Conservation (phyloP, 352 stramenopile genomes). For the Globisporangium lucens region DNA sequence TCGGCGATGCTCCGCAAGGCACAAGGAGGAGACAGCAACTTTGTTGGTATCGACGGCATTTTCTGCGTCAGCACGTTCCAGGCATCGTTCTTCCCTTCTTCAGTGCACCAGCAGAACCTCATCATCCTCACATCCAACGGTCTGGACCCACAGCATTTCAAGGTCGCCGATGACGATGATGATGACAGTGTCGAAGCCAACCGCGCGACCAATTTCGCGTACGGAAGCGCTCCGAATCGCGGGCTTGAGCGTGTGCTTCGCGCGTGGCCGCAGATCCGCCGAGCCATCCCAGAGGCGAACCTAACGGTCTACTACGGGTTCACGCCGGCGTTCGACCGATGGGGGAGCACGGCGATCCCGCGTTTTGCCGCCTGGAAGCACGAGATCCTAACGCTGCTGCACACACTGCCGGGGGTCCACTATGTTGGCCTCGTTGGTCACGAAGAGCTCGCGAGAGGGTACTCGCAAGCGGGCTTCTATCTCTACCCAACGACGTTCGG, state of each 20-base stretch:
- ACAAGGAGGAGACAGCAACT: neutral
- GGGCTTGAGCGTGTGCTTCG: conserved; percentile 66
- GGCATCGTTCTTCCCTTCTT: conserved; percentile 40
- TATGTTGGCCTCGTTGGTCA: conserved; percentile 86
- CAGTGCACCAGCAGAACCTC: conserved; percentile 33
- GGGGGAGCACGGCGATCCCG: conserved; percentile 35
- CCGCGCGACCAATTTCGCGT: conserved; percentile 68
- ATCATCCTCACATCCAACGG: conserved; percentile 70
- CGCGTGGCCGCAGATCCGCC: conserved; percentile 71
- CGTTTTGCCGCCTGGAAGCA: conserved; percentile 64
- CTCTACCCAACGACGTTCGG: conserved; percentile 88
- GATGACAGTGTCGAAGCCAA: conserved; percentile 48
- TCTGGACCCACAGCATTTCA: conserved; percentile 62
- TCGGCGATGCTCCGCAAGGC: conserved; percentile 29
- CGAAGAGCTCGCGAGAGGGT: conserved; percentile 56
- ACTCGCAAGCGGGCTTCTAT: conserved; percentile 81
- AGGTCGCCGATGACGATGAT: conserved; percentile 31
- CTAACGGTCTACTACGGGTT: conserved; percentile 90
- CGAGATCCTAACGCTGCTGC: conserved; percentile 33
- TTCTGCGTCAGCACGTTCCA: conserved; percentile 86
- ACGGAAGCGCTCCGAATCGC: conserved; percentile 81
- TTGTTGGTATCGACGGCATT: conserved; percentile 45
- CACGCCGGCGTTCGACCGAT: conserved; percentile 67
- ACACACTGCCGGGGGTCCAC: conserved; percentile 42
- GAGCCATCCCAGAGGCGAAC: conserved; percentile 44